Conservation (phyloP, 2,329 filamentous ascomycete genomes). For the Fusarium udum region DNA sequence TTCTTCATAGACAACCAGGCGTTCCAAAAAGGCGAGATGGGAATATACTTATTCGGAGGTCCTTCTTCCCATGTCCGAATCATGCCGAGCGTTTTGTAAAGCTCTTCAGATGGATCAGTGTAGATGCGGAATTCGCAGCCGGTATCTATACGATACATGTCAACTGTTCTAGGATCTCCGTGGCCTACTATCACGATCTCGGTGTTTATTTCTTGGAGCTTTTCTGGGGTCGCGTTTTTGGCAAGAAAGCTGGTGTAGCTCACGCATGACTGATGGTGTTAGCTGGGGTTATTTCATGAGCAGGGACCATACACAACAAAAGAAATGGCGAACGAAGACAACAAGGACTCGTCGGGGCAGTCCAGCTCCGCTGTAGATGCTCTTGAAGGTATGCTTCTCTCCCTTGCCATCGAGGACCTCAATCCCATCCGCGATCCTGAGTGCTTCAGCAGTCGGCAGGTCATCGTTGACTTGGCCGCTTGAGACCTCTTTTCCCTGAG, state of each 20-base stretch:
- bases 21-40: not conserved
- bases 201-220: conserved; percentile 7
- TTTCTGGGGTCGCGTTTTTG: conserved; percentile 13
- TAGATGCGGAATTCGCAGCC: conserved; percentile 27
- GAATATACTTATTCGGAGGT: not conserved
- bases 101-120: conserved; percentile 11
- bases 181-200: conserved; percentile 18
- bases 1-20: not conserved
- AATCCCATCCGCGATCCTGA: not conserved
- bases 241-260: conserved; percentile 17
- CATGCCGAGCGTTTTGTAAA: conserved; percentile 22
- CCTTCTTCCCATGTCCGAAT: conserved; percentile 11
- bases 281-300: not conserved
- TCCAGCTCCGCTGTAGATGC: conserved; percentile 9
- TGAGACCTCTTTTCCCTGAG: not conserved
- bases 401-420: conserved; percentile 14
- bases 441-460: not conserved
- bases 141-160: conserved; percentile 21
- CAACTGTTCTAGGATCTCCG: not conserved
- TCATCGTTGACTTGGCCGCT: conserved; percentile 5
- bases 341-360: conserved; percentile 3
- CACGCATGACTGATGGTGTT: conserved; percentile 2
- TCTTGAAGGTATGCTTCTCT: conserved; percentile 15
- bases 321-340: conserved; percentile 30
- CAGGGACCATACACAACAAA: not conserved